Conservation (phyloP, 2,329 filamentous ascomycete genomes). For the Epichloe sylvatica region DNA sequence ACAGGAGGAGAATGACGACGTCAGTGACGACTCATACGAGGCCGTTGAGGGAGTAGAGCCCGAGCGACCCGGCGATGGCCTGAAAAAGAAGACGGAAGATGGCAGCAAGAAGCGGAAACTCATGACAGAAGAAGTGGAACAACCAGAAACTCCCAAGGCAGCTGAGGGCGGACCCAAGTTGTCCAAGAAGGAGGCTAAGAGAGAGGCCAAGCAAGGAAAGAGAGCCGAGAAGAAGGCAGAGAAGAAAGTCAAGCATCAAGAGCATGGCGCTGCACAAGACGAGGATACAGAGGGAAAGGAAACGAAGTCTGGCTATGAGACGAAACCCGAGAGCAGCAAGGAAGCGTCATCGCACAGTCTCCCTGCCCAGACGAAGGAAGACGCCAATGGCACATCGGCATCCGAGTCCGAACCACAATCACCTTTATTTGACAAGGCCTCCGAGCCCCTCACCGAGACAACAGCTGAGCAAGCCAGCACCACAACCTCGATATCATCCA, state of each 20-base stretch:
- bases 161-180: conserved; percentile 34
- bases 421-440: conserved; percentile 43
- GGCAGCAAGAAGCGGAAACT: conserved; percentile 45
- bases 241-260: conserved; percentile 20
- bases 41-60: conserved; percentile 39
- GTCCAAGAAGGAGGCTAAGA: conserved; percentile 42
- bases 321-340: conserved; percentile 1
- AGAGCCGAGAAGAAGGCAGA: conserved; percentile 20
- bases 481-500: conserved; percentile 57
- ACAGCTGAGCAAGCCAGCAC: conserved; percentile 37
- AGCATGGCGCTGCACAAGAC: conserved; percentile 6
- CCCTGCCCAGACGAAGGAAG: conserved; percentile 21
- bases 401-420: conserved; percentile 35
- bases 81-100: conserved; percentile 33
- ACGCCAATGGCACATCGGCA: conserved; percentile 31
- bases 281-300: conserved; percentile 8
- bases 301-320: conserved; percentile 9
- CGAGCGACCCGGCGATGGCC: conserved; percentile 50
- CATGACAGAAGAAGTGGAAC: conserved; percentile 15
- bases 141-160: conserved; percentile 17
- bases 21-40: conserved; percentile 27
- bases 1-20: conserved; percentile 29
- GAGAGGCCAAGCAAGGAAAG: conserved; percentile 27
- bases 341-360: conserved; percentile 15
- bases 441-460: conserved; percentile 24